Base-by-base conservation (phyloP, 2,329 filamentous ascomycete genomes). In the Talaromyces sp. region DNA sequence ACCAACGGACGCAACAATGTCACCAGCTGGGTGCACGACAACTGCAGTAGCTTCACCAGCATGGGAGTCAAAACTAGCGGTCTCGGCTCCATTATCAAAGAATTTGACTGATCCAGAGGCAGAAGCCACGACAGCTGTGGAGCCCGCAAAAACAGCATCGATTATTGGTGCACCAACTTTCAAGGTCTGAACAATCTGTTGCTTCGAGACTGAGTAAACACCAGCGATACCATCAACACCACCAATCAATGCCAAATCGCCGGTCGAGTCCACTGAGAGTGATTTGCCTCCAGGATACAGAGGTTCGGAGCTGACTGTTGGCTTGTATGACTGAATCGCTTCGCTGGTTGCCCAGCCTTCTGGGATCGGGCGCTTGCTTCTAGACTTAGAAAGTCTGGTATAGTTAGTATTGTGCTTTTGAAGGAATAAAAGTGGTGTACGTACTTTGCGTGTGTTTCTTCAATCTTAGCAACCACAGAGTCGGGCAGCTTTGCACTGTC, bases 341-440 rank as follows among this genome's bases (percentile, higher is more conserved):
- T 96, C 91, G 53, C 86, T 78, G 5, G 90, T 92, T 3, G 89
- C 91, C 94, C 95, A 98, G 64, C 86, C 91, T 67, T 91, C 87
- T 34, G 95, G 94, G 40, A 96, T 82, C 7, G 92, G 86, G 67
- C 95, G 90, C 85, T 96, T 97, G 81, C 94, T 91, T 74, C 95
- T 91, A 58, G 90, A 90, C 76, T 92, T 92, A 66, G 91, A 95
- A 66, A 98, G 85, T 72, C 92, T 96, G 66, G 71, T 68, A 68
- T 70, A 27, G 67, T 71, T 65, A 73, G 67, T 40, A 60, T 22
- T 15, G 7, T 6, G 11, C 40, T 47, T 19, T 25, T 5, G 5
- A 15, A 38, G 17, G n/a, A 19, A 10, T 17, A 22, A 43, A n/a
- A n/a, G 19, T 5, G 29, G 34, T 49, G 60, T 61, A 84, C 90